Percentiles rank a stretch among this genome's conserved stretches.
Evolutionary conservation across 768 basidiomycete species (phyloP).

Genomic region (Rhodotorula babjevae): DNA sequence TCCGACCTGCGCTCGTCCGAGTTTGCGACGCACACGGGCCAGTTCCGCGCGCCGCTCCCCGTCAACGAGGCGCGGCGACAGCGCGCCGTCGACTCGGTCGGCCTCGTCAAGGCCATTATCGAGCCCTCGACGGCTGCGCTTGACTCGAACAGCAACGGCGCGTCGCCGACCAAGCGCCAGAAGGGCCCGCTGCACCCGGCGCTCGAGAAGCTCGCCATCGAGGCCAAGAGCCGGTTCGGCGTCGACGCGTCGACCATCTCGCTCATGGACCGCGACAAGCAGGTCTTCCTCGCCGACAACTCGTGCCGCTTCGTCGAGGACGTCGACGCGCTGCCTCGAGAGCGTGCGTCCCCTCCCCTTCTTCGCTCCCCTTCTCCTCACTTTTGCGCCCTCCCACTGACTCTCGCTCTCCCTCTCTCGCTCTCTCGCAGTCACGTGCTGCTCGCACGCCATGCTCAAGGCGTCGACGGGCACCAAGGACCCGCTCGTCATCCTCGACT

Average conservation of each 20-base stretch:
- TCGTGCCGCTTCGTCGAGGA: not conserved
- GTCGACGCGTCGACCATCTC: conserved; percentile 19
- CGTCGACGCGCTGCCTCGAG: not conserved
- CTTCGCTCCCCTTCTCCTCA: not conserved
- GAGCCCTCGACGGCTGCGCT: not conserved
- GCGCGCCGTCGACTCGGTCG: conserved; percentile 30
- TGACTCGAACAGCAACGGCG: not conserved
- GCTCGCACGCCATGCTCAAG: conserved; percentile 32
- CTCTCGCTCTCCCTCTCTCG: not conserved
- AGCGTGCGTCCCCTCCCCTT: conserved; percentile 1
- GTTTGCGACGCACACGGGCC: conserved; percentile 4
- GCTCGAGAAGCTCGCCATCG: conserved; percentile 20
- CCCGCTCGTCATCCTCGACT: conserved; percentile 33
- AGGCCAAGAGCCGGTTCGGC: conserved; percentile 20
- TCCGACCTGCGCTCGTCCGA: conserved; percentile 18
- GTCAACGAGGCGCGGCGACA: conserved; percentile 22
- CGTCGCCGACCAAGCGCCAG: not conserved
- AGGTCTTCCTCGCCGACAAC: conserved; percentile 31
- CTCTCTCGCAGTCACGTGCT: conserved; percentile 10
- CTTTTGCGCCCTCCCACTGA: too few species aligned
- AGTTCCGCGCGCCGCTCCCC: conserved; percentile 19
- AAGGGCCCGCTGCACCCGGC: conserved; percentile 10
- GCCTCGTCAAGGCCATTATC: not conserved
- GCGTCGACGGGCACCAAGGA: conserved; percentile 29
- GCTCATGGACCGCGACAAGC: conserved; percentile 34